Conservation (phyloP, 2,329 filamentous ascomycete genomes). For the Bipolaris cookei region DNA sequence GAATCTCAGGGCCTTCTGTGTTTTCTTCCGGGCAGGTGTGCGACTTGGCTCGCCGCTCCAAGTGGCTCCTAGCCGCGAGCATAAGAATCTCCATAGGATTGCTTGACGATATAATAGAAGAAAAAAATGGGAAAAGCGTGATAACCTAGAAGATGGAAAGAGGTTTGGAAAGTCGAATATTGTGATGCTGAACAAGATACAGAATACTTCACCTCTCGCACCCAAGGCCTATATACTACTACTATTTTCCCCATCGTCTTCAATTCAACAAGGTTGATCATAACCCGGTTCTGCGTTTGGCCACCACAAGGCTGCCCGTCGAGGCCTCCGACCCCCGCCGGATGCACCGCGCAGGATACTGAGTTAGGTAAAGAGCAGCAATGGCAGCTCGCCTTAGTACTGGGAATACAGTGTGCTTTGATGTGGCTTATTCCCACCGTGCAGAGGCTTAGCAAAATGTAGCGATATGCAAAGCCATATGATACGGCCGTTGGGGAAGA, state of each 20-base stretch:
- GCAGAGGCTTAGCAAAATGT: neutral
- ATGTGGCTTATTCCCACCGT: neutral
- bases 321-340: neutral
- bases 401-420: neutral
- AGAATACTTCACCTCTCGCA: neutral
- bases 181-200: neutral
- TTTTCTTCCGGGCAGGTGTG: slow-evolving; percentile 24
- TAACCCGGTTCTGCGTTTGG: neutral
- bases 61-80: slow-evolving; percentile 2
- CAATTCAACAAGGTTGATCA: neutral
- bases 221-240: neutral
- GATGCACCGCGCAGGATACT: slow-evolving; percentile 4
- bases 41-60: neutral
- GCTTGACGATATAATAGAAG: neutral
- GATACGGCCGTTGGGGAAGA: neutral
- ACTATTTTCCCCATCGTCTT: neutral
- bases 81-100: slow-evolving; percentile 1
- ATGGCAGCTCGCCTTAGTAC: slow-evolving; percentile 1
- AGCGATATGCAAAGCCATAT: neutral
- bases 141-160: neutral
- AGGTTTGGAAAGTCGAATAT: neutral
- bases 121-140: too few relatives aligned
- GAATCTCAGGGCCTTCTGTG: slow-evolving; percentile 22
- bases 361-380: neutral
- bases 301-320: neutral